These are phyloP conservation scores for Tripterygium wilfordii DNA, from an alignment of 177 flowering plant species.

Conservation along the genomic window DNA sequence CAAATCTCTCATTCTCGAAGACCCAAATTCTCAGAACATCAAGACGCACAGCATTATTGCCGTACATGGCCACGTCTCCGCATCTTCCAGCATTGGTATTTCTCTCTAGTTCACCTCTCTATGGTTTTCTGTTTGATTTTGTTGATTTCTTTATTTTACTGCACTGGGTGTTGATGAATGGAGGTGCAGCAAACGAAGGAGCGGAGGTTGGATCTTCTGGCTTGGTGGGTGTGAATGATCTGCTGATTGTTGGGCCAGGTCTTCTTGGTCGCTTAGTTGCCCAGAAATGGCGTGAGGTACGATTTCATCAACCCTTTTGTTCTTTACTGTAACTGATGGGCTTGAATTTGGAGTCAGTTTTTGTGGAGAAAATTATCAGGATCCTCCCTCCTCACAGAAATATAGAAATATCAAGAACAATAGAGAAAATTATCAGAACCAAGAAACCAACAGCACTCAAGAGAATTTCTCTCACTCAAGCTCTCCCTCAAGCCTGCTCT, in stretches of 20 bases:
- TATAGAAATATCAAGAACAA: too few relatives aligned
- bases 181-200: conserved; percentile 32
- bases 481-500: too few relatives aligned
- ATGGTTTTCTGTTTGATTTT: neutral
- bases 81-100: neutral
- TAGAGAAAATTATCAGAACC: too few relatives aligned
- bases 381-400: too few relatives aligned
- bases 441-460: too few relatives aligned
- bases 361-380: too few relatives aligned
- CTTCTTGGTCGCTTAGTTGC: conserved; percentile 91
- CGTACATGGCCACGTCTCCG: neutral
- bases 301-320: neutral
- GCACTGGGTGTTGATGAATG: conserved; percentile 11
- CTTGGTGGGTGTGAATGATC: conserved; percentile 54
- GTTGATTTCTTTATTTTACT: neutral
- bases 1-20: too few relatives aligned
- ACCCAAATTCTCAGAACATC: too few relatives aligned
- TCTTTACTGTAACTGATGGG: too few relatives aligned
- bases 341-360: too few relatives aligned
- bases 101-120: too few relatives aligned
- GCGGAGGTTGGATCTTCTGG: conserved; percentile 26
- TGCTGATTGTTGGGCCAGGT: conserved; percentile 93
- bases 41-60: neutral
- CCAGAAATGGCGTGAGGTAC: conserved; percentile 75
- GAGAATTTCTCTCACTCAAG: too few relatives aligned